phyloP scores from a whole-genome alignment of 257 asterid species.

The Nicotiana undulata region DNA sequence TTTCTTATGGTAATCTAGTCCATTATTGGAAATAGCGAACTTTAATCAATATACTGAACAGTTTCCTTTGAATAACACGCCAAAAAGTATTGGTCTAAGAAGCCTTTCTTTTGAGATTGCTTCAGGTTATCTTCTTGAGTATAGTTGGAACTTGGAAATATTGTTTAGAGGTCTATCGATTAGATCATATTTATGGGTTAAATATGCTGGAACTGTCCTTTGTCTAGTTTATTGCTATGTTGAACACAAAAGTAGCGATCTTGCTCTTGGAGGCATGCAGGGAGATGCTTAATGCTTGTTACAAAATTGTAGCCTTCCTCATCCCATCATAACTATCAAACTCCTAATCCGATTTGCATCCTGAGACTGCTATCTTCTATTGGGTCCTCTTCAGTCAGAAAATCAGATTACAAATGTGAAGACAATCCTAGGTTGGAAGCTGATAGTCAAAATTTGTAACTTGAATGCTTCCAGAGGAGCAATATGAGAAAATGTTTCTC shows the following conservation, averaged over 20 bases:
- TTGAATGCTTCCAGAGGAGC: too few species aligned
- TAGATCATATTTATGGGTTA: too few species aligned
- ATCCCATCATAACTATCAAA: not conserved
- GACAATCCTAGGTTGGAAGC: too few species aligned
- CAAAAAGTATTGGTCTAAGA: not conserved
- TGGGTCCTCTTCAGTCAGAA: not conserved
- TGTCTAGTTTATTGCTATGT: too few species aligned
- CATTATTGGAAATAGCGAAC: not conserved
- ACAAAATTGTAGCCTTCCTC: not conserved
- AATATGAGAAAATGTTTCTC: too few species aligned
- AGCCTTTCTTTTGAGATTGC: not conserved
- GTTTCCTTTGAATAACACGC: not conserved
- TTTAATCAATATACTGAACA: not conserved
- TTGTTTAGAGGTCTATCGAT: too few species aligned
- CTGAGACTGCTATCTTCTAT: not conserved
- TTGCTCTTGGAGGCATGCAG: too few species aligned
- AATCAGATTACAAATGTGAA: not conserved
- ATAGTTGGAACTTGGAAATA: not conserved
- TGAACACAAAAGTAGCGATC: too few species aligned
- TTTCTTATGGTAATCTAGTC: not conserved
- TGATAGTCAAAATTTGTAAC: too few species aligned
- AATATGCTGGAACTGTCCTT: too few species aligned
- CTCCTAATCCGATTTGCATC: not conserved
- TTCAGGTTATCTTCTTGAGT: not conserved
- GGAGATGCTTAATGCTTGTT: not conserved